Evolutionary conservation across 2,329 filamentous ascomycete species (phyloP).

Genomic region (Emergomyces africanus): DNA sequence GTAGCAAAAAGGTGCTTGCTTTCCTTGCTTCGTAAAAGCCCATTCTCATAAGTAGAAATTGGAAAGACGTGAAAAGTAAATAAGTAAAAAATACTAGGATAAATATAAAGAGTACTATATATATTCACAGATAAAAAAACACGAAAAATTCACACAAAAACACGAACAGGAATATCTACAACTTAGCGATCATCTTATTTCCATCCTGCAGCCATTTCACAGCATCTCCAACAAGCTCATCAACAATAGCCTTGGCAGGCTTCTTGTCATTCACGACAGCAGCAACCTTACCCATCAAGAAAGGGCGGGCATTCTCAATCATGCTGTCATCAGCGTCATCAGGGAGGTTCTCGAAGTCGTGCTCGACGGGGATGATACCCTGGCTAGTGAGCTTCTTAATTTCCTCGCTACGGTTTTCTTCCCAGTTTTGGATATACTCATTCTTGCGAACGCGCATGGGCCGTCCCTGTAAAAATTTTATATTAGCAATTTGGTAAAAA

Average conservation of each 20-base stretch:
- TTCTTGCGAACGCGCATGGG: constrained; percentile 90
- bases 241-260: constrained; percentile 78
- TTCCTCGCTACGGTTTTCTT: constrained; percentile 76
- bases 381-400: constrained; percentile 84
- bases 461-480: constrained; percentile 46
- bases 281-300: constrained; percentile 92
- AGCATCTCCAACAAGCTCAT: constrained; percentile 83
- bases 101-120: background rate
- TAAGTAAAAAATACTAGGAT: background rate
- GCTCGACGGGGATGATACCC: constrained; percentile 86
- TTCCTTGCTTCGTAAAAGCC: background rate
- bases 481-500: background rate
- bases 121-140: background rate
- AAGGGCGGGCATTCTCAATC: constrained; percentile 83
- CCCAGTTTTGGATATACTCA: constrained; percentile 90
- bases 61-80: background rate
- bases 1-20: background rate
- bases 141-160: background rate
- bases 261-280: constrained; percentile 91
- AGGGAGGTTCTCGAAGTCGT: constrained; percentile 75
- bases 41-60: background rate
- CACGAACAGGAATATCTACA: constrained; percentile 37
- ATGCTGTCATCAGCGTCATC: constrained; percentile 66
- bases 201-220: constrained; percentile 56
- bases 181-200: constrained; percentile 54